Percentiles rank a stretch among this genome's conserved stretches.
phyloP scores from a whole-genome alignment of 2,329 filamentous ascomycete species.

The Botrytis porri region DNA sequence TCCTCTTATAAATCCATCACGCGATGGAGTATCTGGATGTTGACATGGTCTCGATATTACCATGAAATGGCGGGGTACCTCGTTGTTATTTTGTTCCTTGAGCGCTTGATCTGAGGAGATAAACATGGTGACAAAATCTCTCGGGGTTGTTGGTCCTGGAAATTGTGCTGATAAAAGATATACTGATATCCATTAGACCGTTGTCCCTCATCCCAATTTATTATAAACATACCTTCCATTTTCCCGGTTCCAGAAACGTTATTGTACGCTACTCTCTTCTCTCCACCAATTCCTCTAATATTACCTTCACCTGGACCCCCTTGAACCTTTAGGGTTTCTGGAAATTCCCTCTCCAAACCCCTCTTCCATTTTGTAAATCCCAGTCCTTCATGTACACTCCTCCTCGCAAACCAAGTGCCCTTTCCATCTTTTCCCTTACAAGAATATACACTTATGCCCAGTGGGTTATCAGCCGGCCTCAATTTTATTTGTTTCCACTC shows the following conservation, averaged over 20 bases:
- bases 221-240: slow-evolving; percentile 53
- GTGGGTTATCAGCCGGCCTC: slow-evolving; percentile 68
- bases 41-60: slow-evolving; percentile 81
- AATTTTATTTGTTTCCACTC: slow-evolving; percentile 83
- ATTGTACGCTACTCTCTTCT: slow-evolving; percentile 66
- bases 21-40: slow-evolving; percentile 69
- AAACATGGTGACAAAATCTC: slow-evolving; percentile 82
- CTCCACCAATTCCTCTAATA: slow-evolving; percentile 81
- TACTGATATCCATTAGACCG: slow-evolving; percentile 47
- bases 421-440: slow-evolving; percentile 74
- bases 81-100: slow-evolving; percentile 28
- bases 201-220: background rate
- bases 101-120: slow-evolving; percentile 55
- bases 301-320: slow-evolving; percentile 69
- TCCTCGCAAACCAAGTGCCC: slow-evolving; percentile 84
- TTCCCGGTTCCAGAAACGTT: slow-evolving; percentile 55
- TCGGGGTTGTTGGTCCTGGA: slow-evolving; percentile 79
- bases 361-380: slow-evolving; percentile 74
- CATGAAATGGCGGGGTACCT: slow-evolving; percentile 69
- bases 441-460: slow-evolving; percentile 77
- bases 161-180: slow-evolving; percentile 88
- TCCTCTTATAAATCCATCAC: slow-evolving; percentile 74
- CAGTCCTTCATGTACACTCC: slow-evolving; percentile 77
- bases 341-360: slow-evolving; percentile 76
- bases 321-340: slow-evolving; percentile 69